Evolutionary conservation across 2,329 filamentous ascomycete genomes (phyloP), one percentile per base, ranked within the genome.

Genomic region (Trichoderma sp.): DNA sequence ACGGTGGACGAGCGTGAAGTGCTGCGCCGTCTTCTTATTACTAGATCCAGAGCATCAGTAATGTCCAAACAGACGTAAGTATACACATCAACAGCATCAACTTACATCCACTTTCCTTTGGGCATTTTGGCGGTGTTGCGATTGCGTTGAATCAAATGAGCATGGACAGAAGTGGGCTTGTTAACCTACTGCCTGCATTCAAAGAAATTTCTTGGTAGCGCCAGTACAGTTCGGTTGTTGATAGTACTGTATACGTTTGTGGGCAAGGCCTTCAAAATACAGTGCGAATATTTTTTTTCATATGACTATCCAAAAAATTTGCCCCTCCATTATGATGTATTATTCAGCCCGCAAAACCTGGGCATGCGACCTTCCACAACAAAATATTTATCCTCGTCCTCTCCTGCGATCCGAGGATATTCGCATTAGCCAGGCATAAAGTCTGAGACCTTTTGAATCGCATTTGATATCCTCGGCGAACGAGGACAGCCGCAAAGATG

Each of bases 1-100:
- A 82, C 97, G 94, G 86, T 98, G 94, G 81, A 98, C 95, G 83
- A 99, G 93, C 80, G 93, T 93, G 86, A 97, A 98, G 86, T 95
- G 97, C 83, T 94, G 93, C 80, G 97, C 95, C 76, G 90, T 93
- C 86, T 98, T 97, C 88, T 98, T 98, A 88, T 98, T 85, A 80
- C 88, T 91, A 38, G 7, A 33, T n/a, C 18, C 16, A n/a, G 63
- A 29, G 21, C 66, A 16, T 66, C 14, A 56, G 16, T 16, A 33
- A 21, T 24, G 41, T 27, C 24, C 60, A 35, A 35, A 29, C 65
- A 41, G 4, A 41, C 18, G 11, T 2, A 33, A 3, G 7, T 38
- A 16, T 50, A 35, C 24, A 31, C 4, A 31, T 1, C 21, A 62
- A 35, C 9, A 6, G 4, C 3, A 12, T 24, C n/a, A 56, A 82